Base-by-base conservation (phyloP, 441 rosid genomes). In the Adansonia grandidieri region DNA sequence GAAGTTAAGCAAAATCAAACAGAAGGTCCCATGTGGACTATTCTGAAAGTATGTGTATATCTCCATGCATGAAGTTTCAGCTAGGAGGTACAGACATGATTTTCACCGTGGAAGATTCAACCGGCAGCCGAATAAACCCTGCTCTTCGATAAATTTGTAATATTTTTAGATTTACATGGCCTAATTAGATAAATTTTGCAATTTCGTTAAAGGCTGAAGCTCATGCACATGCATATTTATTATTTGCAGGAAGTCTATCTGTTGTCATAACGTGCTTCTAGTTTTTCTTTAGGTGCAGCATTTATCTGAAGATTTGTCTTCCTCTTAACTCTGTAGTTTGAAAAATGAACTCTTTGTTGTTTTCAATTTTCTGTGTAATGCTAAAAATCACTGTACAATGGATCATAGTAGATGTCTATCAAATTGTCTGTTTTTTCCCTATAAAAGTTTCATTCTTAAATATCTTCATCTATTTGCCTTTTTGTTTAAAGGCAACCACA, bases 21-120 rank as follows among this genome's bases (percentile, higher is more conserved):
- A 42, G 98, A 89, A 84, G 98, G 92, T 81, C 88, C 94, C 9
- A 93, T 92, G 98, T 93, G 98, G 99, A 93, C 97, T 66, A 95
- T 94, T 61, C 80, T 96, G 70, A 93, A 93, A 87, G 97, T 98
- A 15, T 92, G 86, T 1, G 98, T 92, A 79, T 93, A 80, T 81
- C 92, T 1, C 98, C 99, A 53, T 94, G 90, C 80, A 91, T 93
- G 98, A 96, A 91, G 74, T 94, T 94, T 83, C 99, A 94, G 84
- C 98, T 96, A 2, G 98, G 99, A 87, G 98, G 97, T 91, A 82
- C 20, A 78, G 14, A 13, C 57, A 20, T 50, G 28, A 37, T 17
- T n/a, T 78, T 70, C 69, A 73, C 68, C 24, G 61, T 14, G 47
- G 71, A 53, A 44, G 22, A 75, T 60, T 65, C 50, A 19, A 1